Evolutionary conservation across 1,139 yeast genomes (phyloP).

Genomic region (Suhomyces coccinellae): DNA sequence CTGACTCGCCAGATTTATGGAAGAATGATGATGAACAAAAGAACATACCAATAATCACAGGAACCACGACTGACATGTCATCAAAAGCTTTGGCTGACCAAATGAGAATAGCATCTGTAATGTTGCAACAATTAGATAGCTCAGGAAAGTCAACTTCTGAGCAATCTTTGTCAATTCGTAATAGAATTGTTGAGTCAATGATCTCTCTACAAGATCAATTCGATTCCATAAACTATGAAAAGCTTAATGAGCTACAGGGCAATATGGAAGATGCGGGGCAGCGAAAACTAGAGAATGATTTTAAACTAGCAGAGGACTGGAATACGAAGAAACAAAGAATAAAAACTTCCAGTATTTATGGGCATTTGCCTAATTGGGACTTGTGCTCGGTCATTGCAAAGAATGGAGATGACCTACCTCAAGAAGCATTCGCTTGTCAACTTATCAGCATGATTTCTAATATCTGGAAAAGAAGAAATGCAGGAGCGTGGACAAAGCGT

Average conservation of each 20-base stretch:
- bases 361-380: slow-evolving; percentile 91
- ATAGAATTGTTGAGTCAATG: slow-evolving; percentile 85
- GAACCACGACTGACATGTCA: slow-evolving; percentile 3
- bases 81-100: slow-evolving; percentile 73
- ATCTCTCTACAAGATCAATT: slow-evolving; percentile 75
- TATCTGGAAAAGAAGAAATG: slow-evolving; percentile 67
- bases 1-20: slow-evolving; percentile 5
- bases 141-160: slow-evolving; percentile 67
- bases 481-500: slow-evolving; percentile 81
- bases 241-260: slow-evolving; percentile 30
- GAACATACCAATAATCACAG: too few relatives aligned
- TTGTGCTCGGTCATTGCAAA: slow-evolving; percentile 92
- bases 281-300: slow-evolving; percentile 85
- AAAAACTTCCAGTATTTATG: slow-evolving; percentile 71
- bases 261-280: slow-evolving; percentile 67
- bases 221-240: slow-evolving; percentile 50
- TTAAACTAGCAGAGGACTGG: slow-evolving; percentile 96
- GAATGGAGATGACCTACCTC: slow-evolving; percentile 93
- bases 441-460: slow-evolving; percentile 80
- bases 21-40: not conserved
- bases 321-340: slow-evolving; percentile 75
- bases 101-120: slow-evolving; percentile 93
- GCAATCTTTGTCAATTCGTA: slow-evolving; percentile 72
- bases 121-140: slow-evolving; percentile 85
- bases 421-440: slow-evolving; percentile 97